phyloP scores from a whole-genome alignment of 441 rosid species.

The Manihot esculenta region DNA sequence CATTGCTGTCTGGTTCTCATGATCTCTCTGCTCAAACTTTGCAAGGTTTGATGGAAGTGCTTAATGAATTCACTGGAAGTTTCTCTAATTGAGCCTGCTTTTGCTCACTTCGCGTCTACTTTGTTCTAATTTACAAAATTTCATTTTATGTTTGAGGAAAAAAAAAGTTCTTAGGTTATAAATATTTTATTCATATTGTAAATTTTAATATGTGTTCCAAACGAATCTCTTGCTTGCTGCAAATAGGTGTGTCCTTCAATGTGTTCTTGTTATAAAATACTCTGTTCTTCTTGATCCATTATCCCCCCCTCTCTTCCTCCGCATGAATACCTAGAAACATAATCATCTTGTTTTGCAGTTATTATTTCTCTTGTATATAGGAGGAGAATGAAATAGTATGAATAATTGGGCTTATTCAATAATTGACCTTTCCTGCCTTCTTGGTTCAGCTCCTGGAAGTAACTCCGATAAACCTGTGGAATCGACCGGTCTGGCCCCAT shows the following conservation, averaged over 20 bases:
- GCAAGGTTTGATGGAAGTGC: constrained; percentile 22
- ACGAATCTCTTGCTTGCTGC: not conserved
- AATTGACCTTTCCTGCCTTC: constrained; percentile 13
- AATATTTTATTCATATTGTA: not conserved
- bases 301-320: not conserved
- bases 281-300: not conserved
- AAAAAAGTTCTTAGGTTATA: not conserved
- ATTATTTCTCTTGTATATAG: constrained; percentile 5
- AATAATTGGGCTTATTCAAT: constrained; percentile 2
- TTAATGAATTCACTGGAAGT: constrained; percentile 13
- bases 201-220: not conserved
- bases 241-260: not conserved
- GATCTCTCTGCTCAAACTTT: constrained; percentile 27
- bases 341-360: not conserved
- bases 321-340: not conserved
- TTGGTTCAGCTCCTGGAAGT: constrained; percentile 35
- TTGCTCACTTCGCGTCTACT: not conserved
- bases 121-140: no score
- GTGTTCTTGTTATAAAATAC: not conserved
- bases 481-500: constrained; percentile 28
- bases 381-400: not conserved
- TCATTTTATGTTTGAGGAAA: no score
- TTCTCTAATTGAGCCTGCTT: not conserved
- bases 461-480: constrained; percentile 36
- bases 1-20: constrained; percentile 28